Base-by-base conservation (phyloP, 1,284 basidiomycete species). In the Puccinia polysora region DNA sequence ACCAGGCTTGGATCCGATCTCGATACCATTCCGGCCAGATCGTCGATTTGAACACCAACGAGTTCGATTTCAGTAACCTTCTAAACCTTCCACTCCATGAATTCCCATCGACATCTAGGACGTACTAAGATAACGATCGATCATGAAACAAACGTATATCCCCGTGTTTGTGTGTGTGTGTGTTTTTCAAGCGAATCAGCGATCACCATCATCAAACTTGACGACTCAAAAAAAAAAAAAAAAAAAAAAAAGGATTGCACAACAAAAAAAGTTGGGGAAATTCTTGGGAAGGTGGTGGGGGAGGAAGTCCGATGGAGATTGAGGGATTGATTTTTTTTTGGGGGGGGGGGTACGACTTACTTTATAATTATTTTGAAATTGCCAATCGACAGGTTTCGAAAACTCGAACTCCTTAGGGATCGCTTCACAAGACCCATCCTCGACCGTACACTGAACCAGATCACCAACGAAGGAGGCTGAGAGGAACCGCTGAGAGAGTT, bases 1-100 rank as follows among this genome's bases (percentile, higher is more conserved):
- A 82, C 85, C 85, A 86, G 0, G 82, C 82, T 65, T 80, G 80
- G 4, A 84, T 78, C n/a, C 83, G 81, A 56, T 84, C 83, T 30
- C 78, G 75, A 69, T 80, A 77, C 67, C 82, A 83, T 75, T 83
- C 82, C 8, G 80, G 80, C 75, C 80, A 82, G 30, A 82, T 78
- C 1, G 81, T 81, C 25, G 78, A 75, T 76, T 83, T 83, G 74
- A 83, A 73, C 0, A 82, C 80, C 3, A 81, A 79, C 64, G 80
- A 81, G 14, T 80, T 81, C 28, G 78, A 77, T 32, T 78, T 78
- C n/a, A 82, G 70, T 20, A 82, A 73, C 30, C 81, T 75, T 73
- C 80, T 78, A 75, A 76, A 77, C 6, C 76, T 63, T 28, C 65
- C 73, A 34, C 73, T 74, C 80, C 81, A 82, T 14, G 80, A 81